Conservation (phyloP, 805 yeast genomes). For the Barnettozyma sucrosica region DNA sequence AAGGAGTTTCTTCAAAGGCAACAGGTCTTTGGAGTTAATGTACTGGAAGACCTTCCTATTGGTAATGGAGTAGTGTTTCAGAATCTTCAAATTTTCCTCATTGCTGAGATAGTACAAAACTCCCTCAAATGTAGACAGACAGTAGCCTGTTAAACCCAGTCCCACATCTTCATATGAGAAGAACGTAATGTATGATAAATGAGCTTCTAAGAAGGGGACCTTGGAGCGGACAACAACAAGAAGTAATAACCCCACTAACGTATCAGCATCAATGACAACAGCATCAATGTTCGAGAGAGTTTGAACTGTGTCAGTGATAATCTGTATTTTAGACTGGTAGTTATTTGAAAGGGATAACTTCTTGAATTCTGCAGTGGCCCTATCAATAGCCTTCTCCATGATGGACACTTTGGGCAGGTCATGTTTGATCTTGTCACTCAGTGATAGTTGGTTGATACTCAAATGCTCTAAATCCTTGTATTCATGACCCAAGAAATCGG, state of each 20-base stretch:
- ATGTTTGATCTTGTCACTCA: conserved; percentile 28
- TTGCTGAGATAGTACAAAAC: conserved; percentile 60
- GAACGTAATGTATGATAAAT: conserved; percentile 57
- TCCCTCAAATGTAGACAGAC: conserved; percentile 79
- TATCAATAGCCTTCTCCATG: conserved; percentile 39
- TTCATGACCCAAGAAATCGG: conserved; percentile 19
- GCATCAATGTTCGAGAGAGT: conserved; percentile 36
- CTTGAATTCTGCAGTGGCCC: conserved; percentile 49
- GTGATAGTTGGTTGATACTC: conserved; percentile 38
- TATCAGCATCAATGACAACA: conserved; percentile 68
- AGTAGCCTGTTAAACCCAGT: conserved; percentile 66
- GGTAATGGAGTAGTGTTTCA: conserved; percentile 36
- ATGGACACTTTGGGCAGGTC: conserved; percentile 25
- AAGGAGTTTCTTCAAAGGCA: conserved; percentile 22
- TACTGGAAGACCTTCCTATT: conserved; percentile 53
- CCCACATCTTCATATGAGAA: conserved; percentile 47
- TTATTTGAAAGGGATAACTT: conserved; percentile 41
- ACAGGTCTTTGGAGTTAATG: conserved; percentile 33
- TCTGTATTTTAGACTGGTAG: conserved; percentile 41
- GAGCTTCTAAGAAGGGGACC: conserved; percentile 53
- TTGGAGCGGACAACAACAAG: conserved; percentile 63
- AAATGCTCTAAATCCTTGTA: conserved; percentile 24
- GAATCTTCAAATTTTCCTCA: conserved; percentile 29
- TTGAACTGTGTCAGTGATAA: conserved; percentile 47
- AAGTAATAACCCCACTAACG: conserved; percentile 64